Conservation (phyloP, 208 protist genomes). For the Trypanosoma vivax region DNA sequence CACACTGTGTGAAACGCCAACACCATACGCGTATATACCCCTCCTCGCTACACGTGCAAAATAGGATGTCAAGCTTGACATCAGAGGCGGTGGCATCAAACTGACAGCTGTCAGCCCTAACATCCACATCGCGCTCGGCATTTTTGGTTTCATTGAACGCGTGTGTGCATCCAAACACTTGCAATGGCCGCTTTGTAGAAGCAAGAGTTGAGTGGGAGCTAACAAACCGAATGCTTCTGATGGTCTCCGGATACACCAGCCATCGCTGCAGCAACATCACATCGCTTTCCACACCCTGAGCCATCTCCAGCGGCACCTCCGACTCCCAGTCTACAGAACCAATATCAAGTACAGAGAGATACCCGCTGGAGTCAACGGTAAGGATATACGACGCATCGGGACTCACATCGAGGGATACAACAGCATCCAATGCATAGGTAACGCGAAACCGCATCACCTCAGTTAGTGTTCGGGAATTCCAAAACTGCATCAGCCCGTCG, state of each 20-base stretch:
- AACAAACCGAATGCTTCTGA: conserved; percentile 41
- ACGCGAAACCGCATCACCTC: conserved; percentile 67
- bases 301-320: conserved; percentile 15
- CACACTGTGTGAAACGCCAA: too few species aligned
- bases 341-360: conserved; percentile 55
- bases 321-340: conserved; percentile 18
- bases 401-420: conserved; percentile 46
- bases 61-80: conserved; percentile 11
- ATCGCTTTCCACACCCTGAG: conserved; percentile 12
- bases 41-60: conserved; percentile 49
- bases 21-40: conserved; percentile 49
- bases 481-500: conserved; percentile 78
- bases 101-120: background rate
- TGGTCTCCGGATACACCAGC: conserved; percentile 51
- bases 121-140: too few species aligned
- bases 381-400: conserved; percentile 20
- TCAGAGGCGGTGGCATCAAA: background rate
- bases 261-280: conserved; percentile 58
- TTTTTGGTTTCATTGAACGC: background rate
- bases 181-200: background rate
- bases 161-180: background rate
- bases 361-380: conserved; percentile 51
- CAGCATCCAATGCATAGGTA: conserved; percentile 41
- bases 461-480: conserved; percentile 42
- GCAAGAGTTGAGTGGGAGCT: background rate